These are phyloP conservation scores for Mediolabrus comicus DNA, from an alignment of 108 stramenopile species.

Conservation along the genomic window DNA sequence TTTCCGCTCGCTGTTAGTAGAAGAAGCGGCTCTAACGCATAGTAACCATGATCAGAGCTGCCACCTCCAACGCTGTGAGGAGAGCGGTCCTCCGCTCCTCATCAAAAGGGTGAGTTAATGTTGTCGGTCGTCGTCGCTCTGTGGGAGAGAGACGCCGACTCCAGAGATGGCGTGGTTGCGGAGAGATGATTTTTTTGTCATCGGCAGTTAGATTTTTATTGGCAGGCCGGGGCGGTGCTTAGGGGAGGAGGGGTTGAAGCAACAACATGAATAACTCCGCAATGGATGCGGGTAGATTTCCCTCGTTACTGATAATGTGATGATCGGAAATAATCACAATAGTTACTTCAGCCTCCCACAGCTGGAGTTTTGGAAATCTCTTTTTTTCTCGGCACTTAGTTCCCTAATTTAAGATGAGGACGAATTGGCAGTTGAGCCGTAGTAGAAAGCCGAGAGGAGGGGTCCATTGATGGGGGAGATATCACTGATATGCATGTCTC, in stretches of 20 bases:
- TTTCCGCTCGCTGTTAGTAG: not conserved
- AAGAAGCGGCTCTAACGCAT: constrained; percentile 2
- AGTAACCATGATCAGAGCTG: constrained; percentile 66
- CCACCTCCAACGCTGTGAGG: constrained; percentile 56
- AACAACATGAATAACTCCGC: no score
- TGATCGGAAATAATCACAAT: no score
- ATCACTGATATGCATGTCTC: no score
- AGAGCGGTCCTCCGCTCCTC: constrained; percentile 52
- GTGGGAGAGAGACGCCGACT: not conserved
- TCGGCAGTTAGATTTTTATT: constrained; percentile 1
- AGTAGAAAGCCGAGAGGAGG: no score
- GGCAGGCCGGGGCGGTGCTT: not conserved
- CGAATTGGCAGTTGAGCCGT: no score
- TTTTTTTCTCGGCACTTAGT: no score
- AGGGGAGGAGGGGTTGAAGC: not conserved
- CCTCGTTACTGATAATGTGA: no score
- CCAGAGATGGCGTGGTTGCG: not conserved
- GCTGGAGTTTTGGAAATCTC: no score
- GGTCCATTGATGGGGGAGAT: no score
- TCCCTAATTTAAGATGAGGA: no score
- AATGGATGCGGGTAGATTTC: no score
- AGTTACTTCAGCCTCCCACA: no score
- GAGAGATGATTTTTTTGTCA: not conserved
- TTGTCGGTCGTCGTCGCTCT: not conserved
- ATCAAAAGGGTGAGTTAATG: constrained; percentile 44